phyloP scores from a whole-genome alignment of 2,329 filamentous ascomycete genomes.

The Tolypocladium capitatum region DNA sequence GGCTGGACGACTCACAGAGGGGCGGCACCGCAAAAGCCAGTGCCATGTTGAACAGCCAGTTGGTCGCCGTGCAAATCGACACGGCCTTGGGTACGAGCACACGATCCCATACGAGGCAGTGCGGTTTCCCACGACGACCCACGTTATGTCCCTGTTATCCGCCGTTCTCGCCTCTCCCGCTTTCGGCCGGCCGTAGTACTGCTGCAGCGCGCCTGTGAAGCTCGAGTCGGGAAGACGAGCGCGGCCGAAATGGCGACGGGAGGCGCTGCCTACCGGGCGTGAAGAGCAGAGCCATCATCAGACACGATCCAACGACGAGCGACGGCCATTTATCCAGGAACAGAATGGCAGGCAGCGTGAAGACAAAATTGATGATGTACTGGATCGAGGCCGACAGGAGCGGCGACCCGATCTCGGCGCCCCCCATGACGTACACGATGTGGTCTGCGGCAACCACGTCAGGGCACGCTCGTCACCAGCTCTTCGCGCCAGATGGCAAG shows the following conservation, averaged over 20 bases:
- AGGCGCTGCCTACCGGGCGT: constrained; percentile 32
- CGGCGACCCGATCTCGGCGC: constrained; percentile 40
- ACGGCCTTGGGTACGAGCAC: constrained; percentile 44
- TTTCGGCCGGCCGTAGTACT: constrained; percentile 40
- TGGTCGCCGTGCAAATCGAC: constrained; percentile 24
- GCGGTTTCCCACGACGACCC: constrained; percentile 38
- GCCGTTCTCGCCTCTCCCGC: constrained; percentile 22
- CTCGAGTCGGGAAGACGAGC: not conserved
- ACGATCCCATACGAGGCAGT: constrained; percentile 47
- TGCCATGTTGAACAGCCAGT: constrained; percentile 21
- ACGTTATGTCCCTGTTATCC: constrained; percentile 36
- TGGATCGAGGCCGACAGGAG: constrained; percentile 49
- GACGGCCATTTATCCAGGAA: constrained; percentile 44
- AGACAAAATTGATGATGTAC: constrained; percentile 48
- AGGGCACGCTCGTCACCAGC: not conserved
- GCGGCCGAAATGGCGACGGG: not conserved
- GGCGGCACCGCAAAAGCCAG: constrained; percentile 20
- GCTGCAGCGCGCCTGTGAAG: constrained; percentile 38
- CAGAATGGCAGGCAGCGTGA: constrained; percentile 46
- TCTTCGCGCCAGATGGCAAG: not conserved
- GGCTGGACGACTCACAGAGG: constrained; percentile 29
- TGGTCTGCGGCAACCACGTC: constrained; percentile 23
- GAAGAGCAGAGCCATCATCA: constrained; percentile 49
- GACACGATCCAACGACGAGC: constrained; percentile 39
- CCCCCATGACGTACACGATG: constrained; percentile 47